Conservation (phyloP, 73 alveolate genomes). For the Uronychia setigera region DNA sequence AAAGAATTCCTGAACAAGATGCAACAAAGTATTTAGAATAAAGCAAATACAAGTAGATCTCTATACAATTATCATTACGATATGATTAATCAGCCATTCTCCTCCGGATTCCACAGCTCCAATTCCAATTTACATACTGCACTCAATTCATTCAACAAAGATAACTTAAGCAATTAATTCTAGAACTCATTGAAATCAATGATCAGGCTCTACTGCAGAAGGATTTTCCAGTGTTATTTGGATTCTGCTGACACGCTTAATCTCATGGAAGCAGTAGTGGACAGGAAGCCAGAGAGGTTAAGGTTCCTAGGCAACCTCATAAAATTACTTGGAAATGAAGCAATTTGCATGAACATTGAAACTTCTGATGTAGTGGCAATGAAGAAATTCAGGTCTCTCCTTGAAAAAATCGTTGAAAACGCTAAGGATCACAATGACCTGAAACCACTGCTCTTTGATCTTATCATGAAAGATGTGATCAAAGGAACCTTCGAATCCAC, state of each 20-base stretch:
- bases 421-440: conserved; percentile 7
- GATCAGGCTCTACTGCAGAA: not conserved
- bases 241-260: not conserved
- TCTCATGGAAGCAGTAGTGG: not conserved
- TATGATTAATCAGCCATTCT: not conserved
- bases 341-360: not conserved
- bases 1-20: conserved; percentile 1
- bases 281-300: not conserved
- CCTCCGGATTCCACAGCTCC: not conserved
- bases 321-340: conserved; percentile 19
- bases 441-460: conserved; percentile 30
- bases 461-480: conserved; percentile 35
- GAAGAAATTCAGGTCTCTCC: not conserved
- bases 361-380: not conserved
- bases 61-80: not conserved
- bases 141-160: not conserved
- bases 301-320: conserved; percentile 1
- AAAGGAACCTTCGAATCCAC: conserved; percentile 4
- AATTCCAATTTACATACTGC: not conserved
- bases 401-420: conserved; percentile 1
- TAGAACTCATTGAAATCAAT: no score
- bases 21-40: not conserved
- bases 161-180: not conserved
- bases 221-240: not conserved
- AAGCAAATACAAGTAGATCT: not conserved